A percentile compares a stretch with the other conserved stretches of the same genome.
Evolutionary conservation across 2,329 filamentous ascomycete genomes (phyloP).

Genomic region (Bipolaris cookei): DNA sequence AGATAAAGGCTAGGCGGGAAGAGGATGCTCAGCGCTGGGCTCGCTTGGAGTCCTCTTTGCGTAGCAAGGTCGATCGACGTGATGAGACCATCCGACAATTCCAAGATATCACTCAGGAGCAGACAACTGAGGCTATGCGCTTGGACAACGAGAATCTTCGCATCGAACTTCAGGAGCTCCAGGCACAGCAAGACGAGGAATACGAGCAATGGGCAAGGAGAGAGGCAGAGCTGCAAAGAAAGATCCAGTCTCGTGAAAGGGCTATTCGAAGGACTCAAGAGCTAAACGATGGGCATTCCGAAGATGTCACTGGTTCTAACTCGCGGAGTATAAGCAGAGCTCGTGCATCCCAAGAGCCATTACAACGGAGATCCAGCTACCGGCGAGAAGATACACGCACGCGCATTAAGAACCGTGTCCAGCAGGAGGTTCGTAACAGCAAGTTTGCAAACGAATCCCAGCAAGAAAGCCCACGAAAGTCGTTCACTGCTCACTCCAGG

Average conservation of each 20-base stretch:
- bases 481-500: constrained; percentile 33
- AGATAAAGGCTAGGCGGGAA: constrained; percentile 73
- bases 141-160: constrained; percentile 51
- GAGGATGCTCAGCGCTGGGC: constrained; percentile 50
- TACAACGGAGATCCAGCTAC: constrained; percentile 37
- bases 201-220: constrained; percentile 42
- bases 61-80: constrained; percentile 42
- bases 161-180: constrained; percentile 45
- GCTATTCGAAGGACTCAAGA: constrained; percentile 37
- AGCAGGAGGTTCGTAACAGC: constrained; percentile 46
- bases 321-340: constrained; percentile 29
- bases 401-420: constrained; percentile 42
- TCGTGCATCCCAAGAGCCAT: constrained; percentile 22
- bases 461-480: constrained; percentile 33
- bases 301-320: constrained; percentile 11
- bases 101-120: constrained; percentile 45
- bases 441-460: constrained; percentile 28
- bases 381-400: constrained; percentile 44
- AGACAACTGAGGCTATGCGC: constrained; percentile 49
- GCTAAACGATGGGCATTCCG: constrained; percentile 28
- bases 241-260: constrained; percentile 40
- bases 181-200: constrained; percentile 45
- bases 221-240: constrained; percentile 43
- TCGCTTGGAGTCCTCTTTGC: constrained; percentile 41
- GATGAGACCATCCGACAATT: constrained; percentile 51